Percentiles rank a stretch among this genome's conserved stretches.
phyloP scores from a whole-genome alignment of 805 yeast genomes.

The Saccharomycopsis vini region DNA sequence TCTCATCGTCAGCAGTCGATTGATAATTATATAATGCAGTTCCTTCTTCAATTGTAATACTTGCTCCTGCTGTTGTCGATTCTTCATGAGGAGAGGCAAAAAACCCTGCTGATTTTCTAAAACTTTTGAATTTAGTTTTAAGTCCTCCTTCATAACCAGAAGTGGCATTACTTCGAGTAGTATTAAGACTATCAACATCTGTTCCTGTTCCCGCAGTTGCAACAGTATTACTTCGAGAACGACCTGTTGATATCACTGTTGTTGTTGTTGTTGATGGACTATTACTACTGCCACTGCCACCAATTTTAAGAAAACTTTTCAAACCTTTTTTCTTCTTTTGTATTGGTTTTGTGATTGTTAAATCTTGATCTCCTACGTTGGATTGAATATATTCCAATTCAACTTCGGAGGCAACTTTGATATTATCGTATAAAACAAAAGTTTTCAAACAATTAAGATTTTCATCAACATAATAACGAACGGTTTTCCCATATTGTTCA shows the following conservation, averaged over 20 bases:
- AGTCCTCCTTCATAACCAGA: too few relatives aligned
- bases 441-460: slow-evolving; percentile 39
- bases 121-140: too few relatives aligned
- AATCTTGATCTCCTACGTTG: slow-evolving; percentile 69
- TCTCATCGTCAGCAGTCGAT: slow-evolving; percentile 71
- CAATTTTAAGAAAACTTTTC: slow-evolving; percentile 31
- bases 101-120: too few relatives aligned
- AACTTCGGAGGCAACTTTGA: slow-evolving; percentile 69
- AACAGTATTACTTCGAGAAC: neutral
- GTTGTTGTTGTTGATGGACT: neutral
- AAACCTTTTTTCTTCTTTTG: slow-evolving; percentile 56
- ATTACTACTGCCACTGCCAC: too few relatives aligned
- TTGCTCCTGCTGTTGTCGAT: too few relatives aligned
- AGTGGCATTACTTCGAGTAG: too few relatives aligned
- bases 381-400: slow-evolving; percentile 84
- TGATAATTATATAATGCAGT: slow-evolving; percentile 58
- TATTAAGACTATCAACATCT: neutral
- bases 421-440: slow-evolving; percentile 66
- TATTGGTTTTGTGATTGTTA: slow-evolving; percentile 44
- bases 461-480: slow-evolving; percentile 30
- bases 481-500: slow-evolving; percentile 2
- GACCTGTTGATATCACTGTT: neutral
- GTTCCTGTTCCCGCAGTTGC: slow-evolving; percentile 1
- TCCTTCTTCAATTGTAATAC: slow-evolving; percentile 20
- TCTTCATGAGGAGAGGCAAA: too few relatives aligned